Percentiles rank a stretch among this genome's conserved stretches.
These are phyloP conservation scores for Xylaria flabelliformis DNA, from an alignment of 495 filamentous ascomycete genomes.

Conservation along the genomic window DNA sequence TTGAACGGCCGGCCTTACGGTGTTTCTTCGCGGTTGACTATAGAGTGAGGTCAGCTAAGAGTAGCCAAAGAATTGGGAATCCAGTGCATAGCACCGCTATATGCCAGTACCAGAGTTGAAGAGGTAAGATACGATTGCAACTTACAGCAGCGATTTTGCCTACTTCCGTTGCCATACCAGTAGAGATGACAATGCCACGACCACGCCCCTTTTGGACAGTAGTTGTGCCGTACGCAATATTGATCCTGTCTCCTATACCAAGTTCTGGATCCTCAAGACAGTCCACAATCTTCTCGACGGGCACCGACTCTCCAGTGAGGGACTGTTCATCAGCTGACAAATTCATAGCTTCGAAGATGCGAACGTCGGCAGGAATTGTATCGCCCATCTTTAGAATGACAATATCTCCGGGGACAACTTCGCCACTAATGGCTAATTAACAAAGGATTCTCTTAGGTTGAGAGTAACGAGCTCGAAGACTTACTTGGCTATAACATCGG, in stretches of 20 bases:
- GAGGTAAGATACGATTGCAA: slow-evolving; percentile 39
- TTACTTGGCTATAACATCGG: slow-evolving; percentile 66
- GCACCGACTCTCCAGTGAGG: slow-evolving; percentile 73
- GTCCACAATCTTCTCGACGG: slow-evolving; percentile 59
- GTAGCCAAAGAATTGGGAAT: neutral
- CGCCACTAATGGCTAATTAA: slow-evolving; percentile 52
- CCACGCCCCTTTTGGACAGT: slow-evolving; percentile 72
- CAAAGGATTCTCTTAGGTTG: neutral
- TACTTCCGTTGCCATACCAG: slow-evolving; percentile 85
- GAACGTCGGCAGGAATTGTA: slow-evolving; percentile 78
- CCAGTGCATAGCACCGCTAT: neutral
- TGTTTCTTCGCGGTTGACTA: slow-evolving; percentile 61
- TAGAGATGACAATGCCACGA: slow-evolving; percentile 68
- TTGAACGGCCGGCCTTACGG: slow-evolving; percentile 65
- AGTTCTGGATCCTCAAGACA: slow-evolving; percentile 55
- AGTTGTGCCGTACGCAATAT: slow-evolving; percentile 73
- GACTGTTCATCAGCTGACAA: slow-evolving; percentile 72
- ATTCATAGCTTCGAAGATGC: slow-evolving; percentile 81
- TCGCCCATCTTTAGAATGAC: slow-evolving; percentile 82
- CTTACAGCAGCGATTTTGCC: slow-evolving; percentile 73
- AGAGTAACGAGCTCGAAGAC: slow-evolving; percentile 18
- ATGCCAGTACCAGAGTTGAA: slow-evolving; percentile 44
- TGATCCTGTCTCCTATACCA: slow-evolving; percentile 68
- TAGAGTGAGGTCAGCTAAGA: neutral
- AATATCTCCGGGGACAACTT: slow-evolving; percentile 84